Evolutionary conservation across 305 asterid species (phyloP), one percentile per base, ranked within the genome.

Genomic region (Coffea humblotiana): DNA sequence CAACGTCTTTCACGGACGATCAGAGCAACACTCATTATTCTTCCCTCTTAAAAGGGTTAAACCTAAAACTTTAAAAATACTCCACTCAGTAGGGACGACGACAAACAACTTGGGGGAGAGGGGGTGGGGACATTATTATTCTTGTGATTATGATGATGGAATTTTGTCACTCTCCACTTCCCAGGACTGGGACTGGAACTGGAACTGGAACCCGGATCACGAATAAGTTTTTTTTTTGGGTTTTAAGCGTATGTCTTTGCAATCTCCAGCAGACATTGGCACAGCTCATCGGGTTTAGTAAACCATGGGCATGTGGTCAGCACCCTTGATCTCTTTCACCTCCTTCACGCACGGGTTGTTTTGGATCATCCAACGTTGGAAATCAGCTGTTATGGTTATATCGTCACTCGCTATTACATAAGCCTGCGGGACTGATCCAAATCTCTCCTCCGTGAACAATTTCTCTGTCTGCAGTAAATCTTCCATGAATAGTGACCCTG

Each of bases 271-370:
- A 89, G 77, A 54, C 79, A 79, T 64, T 83, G 80, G 85, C 82
- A 82, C 27, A 91, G 85, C 23, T 80, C 91, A 73, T 88, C 88
- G 2, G 93, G 93, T 71, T 83, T 83, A 15, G 91, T 80, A 71
- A 91, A 87, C 93, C 93, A 89, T 88, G 10, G 90, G 91, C 91
- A 91, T 89, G 71, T 88, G 95, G 80, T 89, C 93, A 21, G 93
- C 85, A 15, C 91, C 95, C 72, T 72, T 78, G 83, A 91, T 86
- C 89, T 84, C 92, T 74, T 88, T 86, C 74, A 91, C 93, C 84
- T 88, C 95, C 76, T 76, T 77, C 4, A 79, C 12, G 11, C 51
- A 78, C 0, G 93, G 91, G 64, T 87, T 88, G 80, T 87, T 88
- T 56, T 85, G 87, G 48, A 91, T 87, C 89, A 72, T 58, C 95